These are phyloP conservation scores for Cryptococcus neoformans DNA, from an alignment of 1,284 basidiomycete genomes.

Conservation along the genomic window DNA sequence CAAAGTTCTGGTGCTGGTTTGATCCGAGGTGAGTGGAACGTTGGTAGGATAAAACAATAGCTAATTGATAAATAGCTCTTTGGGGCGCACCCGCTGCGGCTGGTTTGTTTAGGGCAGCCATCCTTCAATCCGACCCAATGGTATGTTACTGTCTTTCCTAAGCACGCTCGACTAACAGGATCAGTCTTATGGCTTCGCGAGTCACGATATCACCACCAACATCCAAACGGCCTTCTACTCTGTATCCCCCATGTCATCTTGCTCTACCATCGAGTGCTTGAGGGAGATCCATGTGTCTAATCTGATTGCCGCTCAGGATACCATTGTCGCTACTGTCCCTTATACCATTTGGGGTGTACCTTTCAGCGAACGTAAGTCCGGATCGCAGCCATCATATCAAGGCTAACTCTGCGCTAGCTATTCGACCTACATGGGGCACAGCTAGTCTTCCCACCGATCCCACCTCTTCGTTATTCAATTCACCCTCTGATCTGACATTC, in stretches of 20 bases:
- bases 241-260: conserved; percentile 41
- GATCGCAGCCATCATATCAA: neutral
- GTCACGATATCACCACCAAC: conserved; percentile 55
- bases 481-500: conserved; percentile 59
- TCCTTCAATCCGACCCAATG: conserved; percentile 82
- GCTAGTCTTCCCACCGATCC: conserved; percentile 49
- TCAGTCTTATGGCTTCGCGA: conserved; percentile 57
- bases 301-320: conserved; percentile 57
- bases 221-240: conserved; percentile 59
- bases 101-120: conserved; percentile 67
- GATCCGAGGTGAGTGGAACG: conserved; percentile 56
- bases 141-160: conserved; percentile 49
- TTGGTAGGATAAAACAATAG: neutral
- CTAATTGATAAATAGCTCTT: neutral
- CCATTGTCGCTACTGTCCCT: conserved; percentile 50
- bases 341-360: conserved; percentile 23
- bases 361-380: conserved; percentile 25
- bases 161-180: no score
- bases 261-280: conserved; percentile 52
- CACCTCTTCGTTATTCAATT: conserved; percentile 62
- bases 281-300: conserved; percentile 54
- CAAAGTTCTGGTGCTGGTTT: conserved; percentile 82
- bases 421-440: conserved; percentile 35
- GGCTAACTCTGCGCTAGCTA: conserved; percentile 15
- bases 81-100: conserved; percentile 66